phyloP scores from a whole-genome alignment of 805 yeast species.

The Nakazawaea wickerhamii region DNA sequence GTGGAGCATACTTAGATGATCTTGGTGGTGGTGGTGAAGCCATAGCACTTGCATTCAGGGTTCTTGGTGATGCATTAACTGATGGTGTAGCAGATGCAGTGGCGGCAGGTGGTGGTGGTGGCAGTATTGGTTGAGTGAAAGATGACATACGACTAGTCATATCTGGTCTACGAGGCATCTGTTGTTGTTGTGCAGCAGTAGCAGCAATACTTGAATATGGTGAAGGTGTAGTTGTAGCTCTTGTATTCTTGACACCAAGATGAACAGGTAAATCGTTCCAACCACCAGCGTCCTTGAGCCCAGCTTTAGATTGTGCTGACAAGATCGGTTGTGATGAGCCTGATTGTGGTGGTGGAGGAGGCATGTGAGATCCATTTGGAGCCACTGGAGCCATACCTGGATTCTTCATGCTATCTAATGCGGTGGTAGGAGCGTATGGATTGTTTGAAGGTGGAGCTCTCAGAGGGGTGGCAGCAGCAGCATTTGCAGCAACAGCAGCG shows the following conservation, averaged over 20 bases:
- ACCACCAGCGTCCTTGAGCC: constrained; percentile 46
- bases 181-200: constrained; percentile 7
- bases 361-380: constrained; percentile 15
- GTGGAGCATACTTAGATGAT: constrained; percentile 24
- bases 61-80: constrained; percentile 3
- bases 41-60: not conserved
- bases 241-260: constrained; percentile 25
- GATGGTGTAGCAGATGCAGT: constrained; percentile 2
- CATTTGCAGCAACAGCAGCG: constrained; percentile 14
- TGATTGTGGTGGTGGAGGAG: constrained; percentile 24
- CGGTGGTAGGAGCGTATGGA: constrained; percentile 31
- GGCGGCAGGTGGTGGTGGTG: constrained; percentile 14
- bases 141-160: constrained; percentile 22
- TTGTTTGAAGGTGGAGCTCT: constrained; percentile 15
- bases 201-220: constrained; percentile 21
- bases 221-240: constrained; percentile 32
- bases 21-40: constrained; percentile 15
- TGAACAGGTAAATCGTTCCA: constrained; percentile 68
- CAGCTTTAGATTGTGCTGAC: constrained; percentile 10
- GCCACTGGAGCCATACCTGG: constrained; percentile 3
- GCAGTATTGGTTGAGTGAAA: constrained; percentile 17
- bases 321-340: not conserved
- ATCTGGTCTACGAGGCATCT: constrained; percentile 14
- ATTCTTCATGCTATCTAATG: constrained; percentile 24
- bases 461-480: constrained; percentile 11